A percentile compares a stretch with the other conserved stretches of the same genome.
Conservation (phyloP, 176 grass and related monocot species). For the Coix lacrymajobi region DNA sequence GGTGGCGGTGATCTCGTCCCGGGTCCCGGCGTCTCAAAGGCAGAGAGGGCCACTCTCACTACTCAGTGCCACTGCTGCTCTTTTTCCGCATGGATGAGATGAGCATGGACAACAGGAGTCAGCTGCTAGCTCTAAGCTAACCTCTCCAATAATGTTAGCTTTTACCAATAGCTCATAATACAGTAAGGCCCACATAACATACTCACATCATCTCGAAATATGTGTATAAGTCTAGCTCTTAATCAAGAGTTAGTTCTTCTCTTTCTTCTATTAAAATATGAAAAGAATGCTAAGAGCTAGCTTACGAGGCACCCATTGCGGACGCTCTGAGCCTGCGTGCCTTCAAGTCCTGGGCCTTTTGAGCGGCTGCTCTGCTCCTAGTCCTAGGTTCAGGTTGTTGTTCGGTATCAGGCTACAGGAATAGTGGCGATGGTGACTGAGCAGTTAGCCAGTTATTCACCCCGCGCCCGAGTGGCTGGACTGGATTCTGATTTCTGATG, state of each 20-base stretch:
- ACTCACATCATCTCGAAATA: too few relatives aligned
- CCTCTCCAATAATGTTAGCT: too few relatives aligned
- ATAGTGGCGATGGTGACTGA: slow-evolving; percentile 4
- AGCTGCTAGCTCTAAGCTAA: too few relatives aligned
- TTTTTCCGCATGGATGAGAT: neutral
- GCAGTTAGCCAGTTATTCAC: neutral
- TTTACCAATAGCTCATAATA: too few relatives aligned
- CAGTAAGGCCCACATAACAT: too few relatives aligned
- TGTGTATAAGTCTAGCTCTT: too few relatives aligned
- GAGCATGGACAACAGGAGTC: too few relatives aligned
- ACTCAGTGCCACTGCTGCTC: neutral
- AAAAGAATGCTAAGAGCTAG: too few relatives aligned
- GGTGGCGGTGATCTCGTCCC: neutral
- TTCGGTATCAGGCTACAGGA: neutral
- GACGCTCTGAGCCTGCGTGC: too few relatives aligned
- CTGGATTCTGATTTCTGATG: neutral
- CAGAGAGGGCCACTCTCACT: neutral
- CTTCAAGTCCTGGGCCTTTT: neutral
- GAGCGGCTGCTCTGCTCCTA: neutral
- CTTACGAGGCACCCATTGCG: too few relatives aligned
- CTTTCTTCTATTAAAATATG: too few relatives aligned
- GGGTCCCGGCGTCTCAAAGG: neutral
- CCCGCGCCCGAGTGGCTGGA: neutral
- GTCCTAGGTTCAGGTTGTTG: slow-evolving; percentile 18
- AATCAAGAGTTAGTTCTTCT: too few relatives aligned